A percentile compares a stretch with the other conserved stretches of the same genome.
These are phyloP conservation scores for Volutella citrinella DNA, from an alignment of 2,329 filamentous ascomycete species.

Conservation along the genomic window DNA sequence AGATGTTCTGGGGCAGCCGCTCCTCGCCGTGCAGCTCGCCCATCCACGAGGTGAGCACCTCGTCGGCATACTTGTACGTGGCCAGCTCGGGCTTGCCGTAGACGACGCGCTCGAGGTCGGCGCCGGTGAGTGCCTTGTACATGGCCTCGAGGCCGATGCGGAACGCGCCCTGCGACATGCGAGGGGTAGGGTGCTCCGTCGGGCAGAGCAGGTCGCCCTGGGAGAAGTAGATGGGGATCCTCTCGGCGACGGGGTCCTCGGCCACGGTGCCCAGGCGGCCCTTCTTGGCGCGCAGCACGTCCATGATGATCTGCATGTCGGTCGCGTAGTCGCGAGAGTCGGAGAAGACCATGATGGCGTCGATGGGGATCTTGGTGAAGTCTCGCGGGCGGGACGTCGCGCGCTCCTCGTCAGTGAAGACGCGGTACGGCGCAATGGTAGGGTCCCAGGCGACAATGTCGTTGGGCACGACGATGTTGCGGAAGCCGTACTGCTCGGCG, in stretches of 20 bases:
- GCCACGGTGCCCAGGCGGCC: constrained; percentile 68
- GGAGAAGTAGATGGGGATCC: constrained; percentile 74
- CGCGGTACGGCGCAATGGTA: constrained; percentile 75
- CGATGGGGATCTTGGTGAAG: constrained; percentile 74
- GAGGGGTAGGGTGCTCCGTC: constrained; percentile 72
- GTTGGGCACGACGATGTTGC: constrained; percentile 74
- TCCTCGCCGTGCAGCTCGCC: constrained; percentile 72
- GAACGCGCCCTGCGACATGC: constrained; percentile 86
- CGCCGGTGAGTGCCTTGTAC: constrained; percentile 65
- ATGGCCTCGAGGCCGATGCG: constrained; percentile 72
- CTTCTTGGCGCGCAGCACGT: constrained; percentile 73
- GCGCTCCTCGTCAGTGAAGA: constrained; percentile 60
- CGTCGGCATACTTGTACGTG: constrained; percentile 70
- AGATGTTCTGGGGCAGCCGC: constrained; percentile 64
- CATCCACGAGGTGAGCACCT: constrained; percentile 68
- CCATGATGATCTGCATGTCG: constrained; percentile 75
- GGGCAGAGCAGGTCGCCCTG: constrained; percentile 88
- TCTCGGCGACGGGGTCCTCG: constrained; percentile 38
- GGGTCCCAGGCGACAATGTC: constrained; percentile 75
- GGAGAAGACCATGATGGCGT: constrained; percentile 86
- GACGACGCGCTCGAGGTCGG: constrained; percentile 25
- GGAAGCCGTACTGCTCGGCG: constrained; percentile 66
- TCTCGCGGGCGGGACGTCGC: constrained; percentile 66
- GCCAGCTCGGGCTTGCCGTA: constrained; percentile 67
- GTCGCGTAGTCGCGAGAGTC: constrained; percentile 91